Evolutionary conservation across 192 early-diverging fungal genomes (phyloP).

Genomic region (Coemansia guatemalensis): DNA sequence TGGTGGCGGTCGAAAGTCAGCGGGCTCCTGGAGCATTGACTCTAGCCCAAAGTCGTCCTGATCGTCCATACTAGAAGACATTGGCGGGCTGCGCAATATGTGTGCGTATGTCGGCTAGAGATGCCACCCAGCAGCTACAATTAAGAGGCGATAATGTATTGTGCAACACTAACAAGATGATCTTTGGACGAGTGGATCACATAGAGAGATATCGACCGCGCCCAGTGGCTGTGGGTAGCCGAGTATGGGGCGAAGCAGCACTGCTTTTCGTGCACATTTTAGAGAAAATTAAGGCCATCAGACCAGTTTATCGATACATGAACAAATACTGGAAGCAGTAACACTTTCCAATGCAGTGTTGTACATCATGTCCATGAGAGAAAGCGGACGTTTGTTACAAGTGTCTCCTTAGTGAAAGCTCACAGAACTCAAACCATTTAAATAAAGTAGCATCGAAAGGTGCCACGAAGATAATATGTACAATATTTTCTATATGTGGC

Average conservation of each 20-base stretch:
- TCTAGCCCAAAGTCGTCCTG: slow-evolving; percentile 18
- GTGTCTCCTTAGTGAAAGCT: background rate
- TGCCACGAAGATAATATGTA: no score
- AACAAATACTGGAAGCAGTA: no score
- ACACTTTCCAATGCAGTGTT: no score
- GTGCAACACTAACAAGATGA: background rate
- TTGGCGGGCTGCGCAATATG: background rate
- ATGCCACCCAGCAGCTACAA: background rate
- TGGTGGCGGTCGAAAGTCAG: slow-evolving; percentile 46
- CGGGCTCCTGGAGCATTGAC: slow-evolving; percentile 46
- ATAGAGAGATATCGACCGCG: background rate
- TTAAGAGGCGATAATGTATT: background rate
- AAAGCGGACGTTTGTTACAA: background rate
- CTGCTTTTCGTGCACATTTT: background rate
- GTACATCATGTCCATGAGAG: background rate
- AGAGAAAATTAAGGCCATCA: no score
- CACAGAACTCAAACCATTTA: no score
- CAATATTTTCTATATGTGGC: no score
- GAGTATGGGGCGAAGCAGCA: background rate
- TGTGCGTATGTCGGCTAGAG: background rate
- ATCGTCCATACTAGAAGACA: slow-evolving; percentile 3
- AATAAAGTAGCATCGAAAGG: no score
- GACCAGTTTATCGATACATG: no score
- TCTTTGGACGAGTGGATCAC: background rate
- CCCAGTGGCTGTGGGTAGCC: background rate